Evolutionary conservation across 768 basidiomycete species (phyloP).

Genomic region (Grammothele lineata): DNA sequence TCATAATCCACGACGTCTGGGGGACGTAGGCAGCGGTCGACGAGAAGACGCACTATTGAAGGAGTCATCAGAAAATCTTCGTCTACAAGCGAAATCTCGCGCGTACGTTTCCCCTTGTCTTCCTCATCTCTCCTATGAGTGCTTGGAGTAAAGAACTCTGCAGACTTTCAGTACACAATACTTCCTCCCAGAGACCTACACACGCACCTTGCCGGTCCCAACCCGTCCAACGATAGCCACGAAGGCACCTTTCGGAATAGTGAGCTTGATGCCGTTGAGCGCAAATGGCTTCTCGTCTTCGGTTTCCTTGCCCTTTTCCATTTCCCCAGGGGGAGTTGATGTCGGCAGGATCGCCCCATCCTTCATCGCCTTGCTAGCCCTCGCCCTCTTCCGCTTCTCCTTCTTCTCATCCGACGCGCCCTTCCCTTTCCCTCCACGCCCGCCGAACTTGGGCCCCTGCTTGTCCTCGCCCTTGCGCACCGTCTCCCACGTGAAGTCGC

Average conservation of each 20-base stretch:
- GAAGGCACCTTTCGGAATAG: conserved; percentile 72
- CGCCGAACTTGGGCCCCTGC: background rate
- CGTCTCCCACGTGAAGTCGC: conserved; percentile 83
- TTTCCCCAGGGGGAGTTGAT: conserved; percentile 1
- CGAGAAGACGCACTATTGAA: conserved; percentile 35
- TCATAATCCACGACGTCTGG: conserved; percentile 60
- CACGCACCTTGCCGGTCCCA: conserved; percentile 60
- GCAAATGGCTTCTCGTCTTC: conserved; percentile 49
- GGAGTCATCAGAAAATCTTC: background rate
- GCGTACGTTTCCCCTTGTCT: conserved; percentile 47
- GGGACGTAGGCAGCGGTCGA: conserved; percentile 57
- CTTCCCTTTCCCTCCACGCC: conserved; percentile 10
- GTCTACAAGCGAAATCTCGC: too few species aligned
- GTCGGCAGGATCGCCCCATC: conserved; percentile 17
- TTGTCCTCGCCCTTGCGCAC: conserved; percentile 30
- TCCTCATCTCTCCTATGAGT: conserved; percentile 81
- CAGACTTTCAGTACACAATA: background rate
- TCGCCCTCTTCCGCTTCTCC: background rate
- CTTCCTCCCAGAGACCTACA: background rate
- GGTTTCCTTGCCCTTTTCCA: conserved; percentile 22
- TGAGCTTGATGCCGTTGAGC: conserved; percentile 58
- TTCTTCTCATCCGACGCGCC: background rate
- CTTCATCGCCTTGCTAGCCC: conserved; percentile 18
- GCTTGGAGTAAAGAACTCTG: conserved; percentile 72
- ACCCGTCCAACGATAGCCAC: conserved; percentile 77